Evolutionary conservation across 163 green algal genomes (phyloP).

Genomic region (Smithsoniella earleae): DNA sequence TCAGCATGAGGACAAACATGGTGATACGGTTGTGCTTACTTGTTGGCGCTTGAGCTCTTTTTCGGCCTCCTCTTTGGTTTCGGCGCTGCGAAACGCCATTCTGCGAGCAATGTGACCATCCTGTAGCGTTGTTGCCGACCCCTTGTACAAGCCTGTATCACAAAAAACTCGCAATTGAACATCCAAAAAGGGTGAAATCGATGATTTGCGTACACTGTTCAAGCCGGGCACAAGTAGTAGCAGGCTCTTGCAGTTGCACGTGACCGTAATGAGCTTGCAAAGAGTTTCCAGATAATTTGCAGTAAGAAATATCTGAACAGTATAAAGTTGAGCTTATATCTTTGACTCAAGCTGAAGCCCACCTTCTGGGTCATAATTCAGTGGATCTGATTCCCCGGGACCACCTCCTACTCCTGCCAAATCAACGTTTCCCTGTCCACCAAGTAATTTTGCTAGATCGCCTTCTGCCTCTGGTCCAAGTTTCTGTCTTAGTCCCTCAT

Average conservation of each 20-base stretch:
- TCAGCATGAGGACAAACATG: too few relatives aligned
- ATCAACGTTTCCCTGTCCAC: too few relatives aligned
- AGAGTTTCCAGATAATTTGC: background rate
- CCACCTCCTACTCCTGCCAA: too few relatives aligned
- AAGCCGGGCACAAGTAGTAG: too few relatives aligned
- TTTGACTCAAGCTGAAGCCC: background rate
- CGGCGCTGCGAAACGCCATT: background rate
- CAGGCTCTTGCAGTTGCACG: too few relatives aligned
- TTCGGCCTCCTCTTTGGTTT: slow-evolving; percentile 9
- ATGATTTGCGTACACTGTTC: background rate
- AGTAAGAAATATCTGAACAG: background rate
- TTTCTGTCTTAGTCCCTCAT: background rate
- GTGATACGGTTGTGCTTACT: too few relatives aligned
- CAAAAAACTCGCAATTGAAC: background rate
- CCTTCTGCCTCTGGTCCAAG: background rate
- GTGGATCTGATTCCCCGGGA: background rate
- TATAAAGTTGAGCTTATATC: background rate
- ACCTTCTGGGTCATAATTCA: slow-evolving; percentile 30
- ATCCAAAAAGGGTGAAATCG: background rate
- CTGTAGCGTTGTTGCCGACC: background rate
- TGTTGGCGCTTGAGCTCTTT: slow-evolving; percentile 16
- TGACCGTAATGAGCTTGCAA: too few relatives aligned
- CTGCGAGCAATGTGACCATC: slow-evolving; percentile 11
- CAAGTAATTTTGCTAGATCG: slow-evolving; percentile 6
- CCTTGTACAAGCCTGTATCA: slow-evolving; percentile 16